These are phyloP conservation scores for Neoboletus brunneissimus DNA, from an alignment of 768 basidiomycete genomes.

Conservation along the genomic window DNA sequence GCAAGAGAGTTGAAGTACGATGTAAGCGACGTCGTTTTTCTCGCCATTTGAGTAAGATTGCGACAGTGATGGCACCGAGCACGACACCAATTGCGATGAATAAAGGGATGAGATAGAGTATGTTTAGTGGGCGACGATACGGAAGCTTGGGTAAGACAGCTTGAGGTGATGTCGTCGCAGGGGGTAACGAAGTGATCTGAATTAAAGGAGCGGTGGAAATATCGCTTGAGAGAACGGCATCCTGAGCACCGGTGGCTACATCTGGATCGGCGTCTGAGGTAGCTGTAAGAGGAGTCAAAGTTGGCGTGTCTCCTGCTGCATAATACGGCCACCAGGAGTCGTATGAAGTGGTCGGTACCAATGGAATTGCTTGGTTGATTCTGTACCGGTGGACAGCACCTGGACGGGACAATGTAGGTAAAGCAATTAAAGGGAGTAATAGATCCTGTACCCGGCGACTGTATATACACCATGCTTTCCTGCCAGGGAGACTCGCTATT, in stretches of 20 bases:
- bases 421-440: neutral
- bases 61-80: constrained; percentile 18
- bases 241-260: neutral
- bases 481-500: constrained; percentile 7
- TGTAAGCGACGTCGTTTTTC: neutral
- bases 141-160: constrained; percentile 16
- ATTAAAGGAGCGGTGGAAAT: constrained; percentile 23
- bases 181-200: constrained; percentile 35
- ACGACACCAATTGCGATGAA: constrained; percentile 26
- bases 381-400: constrained; percentile 7
- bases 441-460: constrained; percentile 11
- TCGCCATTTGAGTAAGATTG: constrained; percentile 13
- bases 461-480: constrained; percentile 21
- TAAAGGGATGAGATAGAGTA: constrained; percentile 27
- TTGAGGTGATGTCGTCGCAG: constrained; percentile 17
- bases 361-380: constrained; percentile 17
- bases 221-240: constrained; percentile 5
- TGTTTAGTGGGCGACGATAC: constrained; percentile 23
- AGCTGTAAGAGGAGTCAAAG: constrained; percentile 3
- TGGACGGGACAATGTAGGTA: constrained; percentile 5
- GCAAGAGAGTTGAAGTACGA: constrained; percentile 18
- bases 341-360: constrained; percentile 21
- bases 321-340: constrained; percentile 42
- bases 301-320: constrained; percentile 23
- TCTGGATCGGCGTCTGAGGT: neutral